Evolutionary conservation across 352 stramenopile genomes (phyloP).

Genomic region (Discostella stelligera): DNA sequence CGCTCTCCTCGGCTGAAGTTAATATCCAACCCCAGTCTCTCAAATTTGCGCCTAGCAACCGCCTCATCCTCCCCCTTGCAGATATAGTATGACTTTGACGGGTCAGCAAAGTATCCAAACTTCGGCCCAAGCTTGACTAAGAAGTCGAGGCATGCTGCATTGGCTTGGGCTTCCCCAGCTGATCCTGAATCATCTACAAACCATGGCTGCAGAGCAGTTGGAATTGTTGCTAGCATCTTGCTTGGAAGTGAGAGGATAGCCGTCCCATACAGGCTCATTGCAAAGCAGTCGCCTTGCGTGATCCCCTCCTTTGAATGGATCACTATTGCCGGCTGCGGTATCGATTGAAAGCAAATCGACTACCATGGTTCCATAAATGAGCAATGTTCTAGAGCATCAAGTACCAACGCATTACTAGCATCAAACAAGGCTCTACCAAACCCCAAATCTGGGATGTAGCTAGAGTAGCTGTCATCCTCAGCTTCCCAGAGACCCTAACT

Average conservation of each 20-base stretch:
- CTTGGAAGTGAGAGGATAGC: background rate
- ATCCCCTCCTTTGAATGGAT: conserved; percentile 9
- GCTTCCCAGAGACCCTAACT: background rate
- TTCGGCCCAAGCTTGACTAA: conserved; percentile 1
- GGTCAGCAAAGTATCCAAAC: conserved; percentile 21
- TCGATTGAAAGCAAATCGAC: conserved; percentile 25
- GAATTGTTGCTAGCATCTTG: conserved; percentile 6
- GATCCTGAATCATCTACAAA: conserved; percentile 29
- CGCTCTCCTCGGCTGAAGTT: conserved; percentile 19
- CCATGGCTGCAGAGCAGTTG: conserved; percentile 21
- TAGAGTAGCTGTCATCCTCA: background rate
- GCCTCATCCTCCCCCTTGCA: conserved; percentile 22
- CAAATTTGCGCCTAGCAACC: background rate
- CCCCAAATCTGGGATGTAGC: background rate
- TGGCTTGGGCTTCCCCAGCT: background rate
- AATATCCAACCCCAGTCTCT: conserved; percentile 12
- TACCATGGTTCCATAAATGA: conserved; percentile 11
- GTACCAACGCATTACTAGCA: conserved; percentile 22
- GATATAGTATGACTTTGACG: conserved; percentile 18
- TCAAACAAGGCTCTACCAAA: conserved; percentile 14
- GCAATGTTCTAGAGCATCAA: conserved; percentile 7
- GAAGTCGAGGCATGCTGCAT: conserved; percentile 1
- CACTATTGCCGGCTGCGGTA: conserved; percentile 12
- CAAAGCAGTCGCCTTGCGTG: conserved; percentile 2
- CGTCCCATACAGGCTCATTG: conserved; percentile 3